A percentile compares a stretch with the other conserved stretches of the same genome.
These are phyloP conservation scores for Cercospora citrullina DNA, from an alignment of 2,329 filamentous ascomycete species.

Conservation along the genomic window DNA sequence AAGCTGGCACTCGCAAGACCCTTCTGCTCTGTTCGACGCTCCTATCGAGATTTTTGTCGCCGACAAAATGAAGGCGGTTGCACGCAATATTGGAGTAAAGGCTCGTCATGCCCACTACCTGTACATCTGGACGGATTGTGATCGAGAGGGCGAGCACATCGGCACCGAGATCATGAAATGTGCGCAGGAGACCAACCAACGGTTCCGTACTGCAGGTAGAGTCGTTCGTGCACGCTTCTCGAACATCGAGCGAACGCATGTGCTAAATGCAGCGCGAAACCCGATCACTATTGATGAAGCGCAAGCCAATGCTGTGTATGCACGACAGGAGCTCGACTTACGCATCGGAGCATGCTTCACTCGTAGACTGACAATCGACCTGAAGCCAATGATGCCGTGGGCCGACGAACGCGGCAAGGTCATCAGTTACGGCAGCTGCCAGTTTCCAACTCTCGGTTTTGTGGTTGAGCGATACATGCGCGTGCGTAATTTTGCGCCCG, in stretches of 20 bases:
- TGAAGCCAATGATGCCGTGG: constrained; percentile 68
- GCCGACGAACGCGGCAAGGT: constrained; percentile 68
- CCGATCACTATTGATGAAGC: constrained; percentile 78
- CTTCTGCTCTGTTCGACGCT: constrained; percentile 77
- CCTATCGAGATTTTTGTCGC: constrained; percentile 69
- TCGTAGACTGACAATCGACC: constrained; percentile 75
- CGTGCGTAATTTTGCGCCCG: constrained; percentile 89
- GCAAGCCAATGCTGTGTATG: constrained; percentile 82
- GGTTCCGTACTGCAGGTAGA: constrained; percentile 56
- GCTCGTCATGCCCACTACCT: constrained; percentile 71
- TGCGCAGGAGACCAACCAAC: constrained; percentile 70
- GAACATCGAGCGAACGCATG: constrained; percentile 93
- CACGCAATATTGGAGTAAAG: constrained; percentile 79
- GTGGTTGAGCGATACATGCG: constrained; percentile 95
- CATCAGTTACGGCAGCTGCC: constrained; percentile 64
- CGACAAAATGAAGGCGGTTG: constrained; percentile 74
- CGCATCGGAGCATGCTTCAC: constrained; percentile 93
- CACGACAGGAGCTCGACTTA: constrained; percentile 88
- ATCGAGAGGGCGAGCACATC: constrained; percentile 96
- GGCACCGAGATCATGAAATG: constrained; percentile 85
- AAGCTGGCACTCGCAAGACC: constrained; percentile 79
- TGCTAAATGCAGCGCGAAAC: constrained; percentile 76
- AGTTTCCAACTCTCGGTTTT: constrained; percentile 95
- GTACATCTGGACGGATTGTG: constrained; percentile 98
- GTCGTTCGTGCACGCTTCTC: constrained; percentile 89